Conservation (phyloP, 2,329 filamentous ascomycete species). For the Aschersonia sp. region DNA sequence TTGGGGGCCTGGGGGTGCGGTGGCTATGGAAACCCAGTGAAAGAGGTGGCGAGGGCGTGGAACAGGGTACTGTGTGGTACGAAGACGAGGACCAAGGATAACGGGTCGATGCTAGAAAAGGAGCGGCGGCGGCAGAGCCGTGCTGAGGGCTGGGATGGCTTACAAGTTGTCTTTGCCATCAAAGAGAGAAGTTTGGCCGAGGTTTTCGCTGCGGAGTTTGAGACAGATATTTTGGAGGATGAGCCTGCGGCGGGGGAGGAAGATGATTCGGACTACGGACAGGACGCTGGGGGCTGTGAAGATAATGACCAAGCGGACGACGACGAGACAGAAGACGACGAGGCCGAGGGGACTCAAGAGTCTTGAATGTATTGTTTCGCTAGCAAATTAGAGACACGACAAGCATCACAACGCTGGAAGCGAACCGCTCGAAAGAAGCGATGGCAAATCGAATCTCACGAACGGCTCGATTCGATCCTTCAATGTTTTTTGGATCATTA, state of each 20-base stretch:
- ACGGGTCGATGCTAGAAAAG: neutral
- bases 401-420: no score
- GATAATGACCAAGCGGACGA: neutral
- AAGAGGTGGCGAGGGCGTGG: conserved; percentile 42
- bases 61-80: conserved; percentile 12
- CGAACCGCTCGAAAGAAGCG: no score
- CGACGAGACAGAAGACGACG: neutral
- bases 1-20: conserved; percentile 53
- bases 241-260: neutral
- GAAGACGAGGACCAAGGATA: neutral
- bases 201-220: conserved; percentile 4
- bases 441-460: no score
- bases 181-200: conserved; percentile 2
- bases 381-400: no score
- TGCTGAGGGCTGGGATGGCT: conserved; percentile 2
- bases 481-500: no score
- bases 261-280: no score
- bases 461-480: no score
- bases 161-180: conserved; percentile 4
- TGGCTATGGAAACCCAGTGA: conserved; percentile 46
- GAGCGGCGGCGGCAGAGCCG: neutral
- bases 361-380: no score
- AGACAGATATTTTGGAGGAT: neutral
- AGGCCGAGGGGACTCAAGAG: neutral
- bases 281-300: no score